Evolutionary conservation across 768 basidiomycete genomes (phyloP).

Genomic region (Russula brevipes): DNA sequence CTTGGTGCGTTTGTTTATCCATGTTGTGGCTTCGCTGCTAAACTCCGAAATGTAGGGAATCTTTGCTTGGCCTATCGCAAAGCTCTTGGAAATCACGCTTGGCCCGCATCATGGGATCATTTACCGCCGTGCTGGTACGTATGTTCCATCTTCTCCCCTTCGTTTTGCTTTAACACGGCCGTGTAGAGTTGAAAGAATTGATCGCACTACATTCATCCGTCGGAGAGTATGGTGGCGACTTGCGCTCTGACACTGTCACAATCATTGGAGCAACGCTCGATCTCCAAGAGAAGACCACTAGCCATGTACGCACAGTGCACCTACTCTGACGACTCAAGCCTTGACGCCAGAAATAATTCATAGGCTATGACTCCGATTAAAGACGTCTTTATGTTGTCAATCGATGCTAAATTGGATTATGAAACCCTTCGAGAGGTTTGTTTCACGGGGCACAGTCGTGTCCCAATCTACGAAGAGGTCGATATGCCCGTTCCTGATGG

Average conservation of each 20-base stretch:
- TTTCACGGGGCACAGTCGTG: constrained; percentile 26
- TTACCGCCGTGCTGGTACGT: constrained; percentile 59
- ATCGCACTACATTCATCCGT: constrained; percentile 81
- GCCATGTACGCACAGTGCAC: constrained; percentile 33
- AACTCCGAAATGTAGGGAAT: constrained; percentile 44
- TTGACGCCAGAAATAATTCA: constrained; percentile 14
- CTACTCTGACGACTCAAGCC: not conserved
- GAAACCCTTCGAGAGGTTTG: constrained; percentile 45
- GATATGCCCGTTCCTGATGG: constrained; percentile 21
- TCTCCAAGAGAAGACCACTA: constrained; percentile 79
- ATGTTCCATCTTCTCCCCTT: not conserved
- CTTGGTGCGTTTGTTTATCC: constrained; percentile 42
- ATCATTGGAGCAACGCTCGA: constrained; percentile 90
- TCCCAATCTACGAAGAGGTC: constrained; percentile 27
- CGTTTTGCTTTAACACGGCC: not conserved
- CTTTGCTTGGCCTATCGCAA: constrained; percentile 82
- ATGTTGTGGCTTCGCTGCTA: not conserved
- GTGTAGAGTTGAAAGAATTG: constrained; percentile 68
- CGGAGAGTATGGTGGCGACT: constrained; percentile 74
- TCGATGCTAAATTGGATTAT: constrained; percentile 78
- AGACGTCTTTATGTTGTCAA: constrained; percentile 82
- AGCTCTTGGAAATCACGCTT: constrained; percentile 68
- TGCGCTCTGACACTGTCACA: constrained; percentile 80
- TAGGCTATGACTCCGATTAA: constrained; percentile 77
- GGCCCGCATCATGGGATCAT: constrained; percentile 89